Evolutionary conservation across 1,139 yeast species (phyloP).

Genomic region (Suhomyces bribrorum): DNA sequence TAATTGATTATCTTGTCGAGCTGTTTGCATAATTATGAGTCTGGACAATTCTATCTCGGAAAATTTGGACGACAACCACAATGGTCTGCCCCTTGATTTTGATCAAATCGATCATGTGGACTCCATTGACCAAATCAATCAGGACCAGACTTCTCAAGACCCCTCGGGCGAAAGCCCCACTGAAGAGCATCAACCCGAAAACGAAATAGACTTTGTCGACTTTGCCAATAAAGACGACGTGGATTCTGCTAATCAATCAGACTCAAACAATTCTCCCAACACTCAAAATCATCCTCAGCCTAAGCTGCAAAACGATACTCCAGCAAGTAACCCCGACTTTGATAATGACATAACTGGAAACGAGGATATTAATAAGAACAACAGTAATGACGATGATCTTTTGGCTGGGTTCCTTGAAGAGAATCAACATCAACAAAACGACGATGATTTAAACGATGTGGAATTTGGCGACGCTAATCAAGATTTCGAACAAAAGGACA

Average conservation of each 20-base stretch:
- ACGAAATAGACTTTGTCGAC: constrained; percentile 5
- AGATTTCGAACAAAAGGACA: background rate
- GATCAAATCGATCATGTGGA: constrained; percentile 6
- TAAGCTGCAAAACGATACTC: background rate
- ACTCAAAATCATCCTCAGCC: background rate
- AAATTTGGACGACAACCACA: constrained; percentile 4
- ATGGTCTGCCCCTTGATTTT: constrained; percentile 6
- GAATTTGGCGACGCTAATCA: constrained; percentile 4
- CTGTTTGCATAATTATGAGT: constrained; percentile 5
- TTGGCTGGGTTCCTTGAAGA: constrained; percentile 10
- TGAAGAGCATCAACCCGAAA: background rate
- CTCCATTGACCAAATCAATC: background rate
- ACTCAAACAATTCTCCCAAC: background rate
- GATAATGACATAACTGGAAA: constrained; percentile 4
- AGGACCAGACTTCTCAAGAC: too few species aligned
- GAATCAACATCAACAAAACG: constrained; percentile 1
- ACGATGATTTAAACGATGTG: constrained; percentile 2
- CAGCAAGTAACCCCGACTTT: constrained; percentile 1
- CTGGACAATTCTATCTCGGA: constrained; percentile 4
- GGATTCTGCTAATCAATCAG: background rate
- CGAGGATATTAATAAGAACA: constrained; percentile 1
- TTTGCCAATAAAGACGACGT: constrained; percentile 2
- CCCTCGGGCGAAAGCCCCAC: background rate
- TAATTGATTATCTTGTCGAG: constrained; percentile 3
- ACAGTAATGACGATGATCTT: constrained; percentile 4